phyloP scores from a whole-genome alignment of 164 flowering plant genomes.

The Sextonia rubra region DNA sequence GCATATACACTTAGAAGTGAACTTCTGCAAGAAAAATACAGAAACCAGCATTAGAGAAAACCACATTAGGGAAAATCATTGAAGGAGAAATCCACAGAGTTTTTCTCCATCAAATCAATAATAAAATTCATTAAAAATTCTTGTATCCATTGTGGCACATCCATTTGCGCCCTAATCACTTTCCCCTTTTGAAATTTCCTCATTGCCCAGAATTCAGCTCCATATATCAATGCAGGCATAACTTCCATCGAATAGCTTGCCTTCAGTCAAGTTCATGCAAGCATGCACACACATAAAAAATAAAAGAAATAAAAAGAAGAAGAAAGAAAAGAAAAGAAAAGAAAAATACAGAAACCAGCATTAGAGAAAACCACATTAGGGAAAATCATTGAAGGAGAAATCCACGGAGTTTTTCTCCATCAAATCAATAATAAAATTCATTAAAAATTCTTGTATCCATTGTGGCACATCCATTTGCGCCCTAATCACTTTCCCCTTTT shows the following conservation, averaged over 20 bases:
- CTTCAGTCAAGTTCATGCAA: no score
- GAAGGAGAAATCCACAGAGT: neutral
- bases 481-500: neutral
- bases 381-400: no score
- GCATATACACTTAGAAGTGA: constrained; percentile 94
- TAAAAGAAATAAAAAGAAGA: no score
- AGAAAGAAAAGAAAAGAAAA: constrained; percentile 7
- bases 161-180: neutral
- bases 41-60: neutral
- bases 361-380: no score
- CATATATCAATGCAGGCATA: neutral
- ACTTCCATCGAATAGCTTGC: no score
- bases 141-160: neutral
- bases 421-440: neutral
- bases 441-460: neutral
- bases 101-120: neutral
- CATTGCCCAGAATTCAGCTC: neutral
- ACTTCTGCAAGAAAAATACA: constrained; percentile 58
- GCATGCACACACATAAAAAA: no score
- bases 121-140: neutral
- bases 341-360: constrained; percentile 1
- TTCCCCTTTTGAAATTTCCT: neutral
- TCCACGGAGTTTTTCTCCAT: neutral
- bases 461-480: no score
- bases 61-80: neutral